Conservation (phyloP, 164 flowering plant genomes). For the Akebia trifoliata region DNA sequence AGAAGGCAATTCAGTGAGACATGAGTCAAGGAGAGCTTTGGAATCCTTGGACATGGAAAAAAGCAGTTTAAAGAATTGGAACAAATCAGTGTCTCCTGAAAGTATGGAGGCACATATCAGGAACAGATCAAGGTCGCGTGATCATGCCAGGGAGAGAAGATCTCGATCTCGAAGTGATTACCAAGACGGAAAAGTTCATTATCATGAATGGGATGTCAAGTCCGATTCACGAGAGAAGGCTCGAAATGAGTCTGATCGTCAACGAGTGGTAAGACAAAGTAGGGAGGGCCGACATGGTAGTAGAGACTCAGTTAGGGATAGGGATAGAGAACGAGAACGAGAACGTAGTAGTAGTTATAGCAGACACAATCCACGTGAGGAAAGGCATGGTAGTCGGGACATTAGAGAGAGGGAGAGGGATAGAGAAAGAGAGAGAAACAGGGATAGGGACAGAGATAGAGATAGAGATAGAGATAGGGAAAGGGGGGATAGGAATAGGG, state of each 20-base stretch:
- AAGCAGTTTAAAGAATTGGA: conserved; percentile 13
- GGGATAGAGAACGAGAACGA: conserved; percentile 35
- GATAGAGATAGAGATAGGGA: conserved; percentile 25
- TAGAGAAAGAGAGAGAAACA: conserved; percentile 14
- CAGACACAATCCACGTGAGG: conserved; percentile 23
- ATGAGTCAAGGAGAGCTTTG: conserved; percentile 7
- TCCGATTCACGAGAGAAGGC: conserved; percentile 18
- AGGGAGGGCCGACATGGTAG: conserved; percentile 24
- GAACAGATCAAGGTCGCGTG: conserved; percentile 46
- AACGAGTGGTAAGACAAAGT: conserved; percentile 12
- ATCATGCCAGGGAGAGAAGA: conserved; percentile 32
- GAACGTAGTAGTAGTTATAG: conserved; percentile 31
- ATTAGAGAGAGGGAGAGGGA: conserved; percentile 9
- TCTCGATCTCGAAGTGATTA: conserved; percentile 40
- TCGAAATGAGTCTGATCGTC: conserved; percentile 28
- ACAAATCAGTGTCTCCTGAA: conserved; percentile 30
- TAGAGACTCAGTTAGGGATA: conserved; percentile 28
- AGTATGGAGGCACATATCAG: conserved; percentile 15
- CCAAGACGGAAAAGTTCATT: conserved; percentile 23
- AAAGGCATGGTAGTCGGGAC: conserved; percentile 25
- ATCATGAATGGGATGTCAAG: conserved; percentile 17
- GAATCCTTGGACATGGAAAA: conserved; percentile 8
- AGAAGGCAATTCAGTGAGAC: conserved; percentile 7
- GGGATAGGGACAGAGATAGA: conserved; percentile 13
- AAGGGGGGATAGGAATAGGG: conserved; percentile 27